Evolutionary conservation across 2,329 filamentous ascomycete genomes (phyloP).

Genomic region (Dendryphion nanum): DNA sequence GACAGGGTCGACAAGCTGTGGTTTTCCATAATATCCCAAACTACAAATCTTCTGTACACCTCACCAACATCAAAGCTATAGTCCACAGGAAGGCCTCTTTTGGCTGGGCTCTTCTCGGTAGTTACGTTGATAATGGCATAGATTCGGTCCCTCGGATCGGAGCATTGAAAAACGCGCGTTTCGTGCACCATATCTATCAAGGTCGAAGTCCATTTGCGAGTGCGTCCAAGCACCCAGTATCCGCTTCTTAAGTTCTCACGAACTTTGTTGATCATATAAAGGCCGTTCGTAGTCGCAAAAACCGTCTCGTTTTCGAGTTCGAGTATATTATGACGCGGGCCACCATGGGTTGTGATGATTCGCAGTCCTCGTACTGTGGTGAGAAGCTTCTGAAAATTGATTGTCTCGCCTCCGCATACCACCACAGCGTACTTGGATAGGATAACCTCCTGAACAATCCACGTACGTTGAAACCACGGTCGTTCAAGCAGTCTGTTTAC

Average conservation of each 20-base stretch:
- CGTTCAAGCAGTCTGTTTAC: background rate
- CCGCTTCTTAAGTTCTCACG: background rate
- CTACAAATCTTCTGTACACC: conserved; percentile 1
- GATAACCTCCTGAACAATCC: conserved; percentile 1
- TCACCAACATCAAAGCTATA: background rate
- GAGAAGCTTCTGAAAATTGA: conserved; percentile 1
- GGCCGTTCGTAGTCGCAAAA: background rate
- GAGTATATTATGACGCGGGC: background rate
- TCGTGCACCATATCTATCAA: conserved; percentile 1
- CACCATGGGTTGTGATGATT: background rate
- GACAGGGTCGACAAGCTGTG: background rate
- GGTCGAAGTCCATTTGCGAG: background rate
- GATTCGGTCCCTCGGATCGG: background rate
- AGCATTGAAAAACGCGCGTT: background rate
- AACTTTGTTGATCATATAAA: conserved; percentile 1
- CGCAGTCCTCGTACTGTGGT: background rate
- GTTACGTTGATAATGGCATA: conserved; percentile 1
- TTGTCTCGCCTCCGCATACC: background rate
- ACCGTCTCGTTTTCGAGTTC: background rate
- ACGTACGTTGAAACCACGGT: conserved; percentile 1
- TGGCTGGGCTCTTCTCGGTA: background rate
- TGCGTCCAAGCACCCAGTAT: background rate
- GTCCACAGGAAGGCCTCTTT: background rate
- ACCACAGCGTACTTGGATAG: background rate
- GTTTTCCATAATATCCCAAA: conserved; percentile 1